Conservation (phyloP, 176 grass and related monocot species). For the Carex scoparia region DNA sequence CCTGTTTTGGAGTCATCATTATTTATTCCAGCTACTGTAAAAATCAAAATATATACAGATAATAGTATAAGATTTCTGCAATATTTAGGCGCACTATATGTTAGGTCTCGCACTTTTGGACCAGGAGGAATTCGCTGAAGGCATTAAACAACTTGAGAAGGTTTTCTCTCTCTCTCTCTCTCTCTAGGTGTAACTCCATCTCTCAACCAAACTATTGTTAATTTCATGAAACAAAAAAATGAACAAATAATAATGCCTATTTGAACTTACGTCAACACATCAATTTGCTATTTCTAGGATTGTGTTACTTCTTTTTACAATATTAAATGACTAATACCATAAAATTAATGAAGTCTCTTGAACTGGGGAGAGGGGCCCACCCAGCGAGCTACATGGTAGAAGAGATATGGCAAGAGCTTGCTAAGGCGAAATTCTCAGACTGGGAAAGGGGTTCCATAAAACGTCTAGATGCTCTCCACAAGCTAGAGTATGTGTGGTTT, state of each 20-base stretch:
- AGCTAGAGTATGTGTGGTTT: slow-evolving; percentile 45
- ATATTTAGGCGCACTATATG: slow-evolving; percentile 79
- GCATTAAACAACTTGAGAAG: slow-evolving; percentile 91
- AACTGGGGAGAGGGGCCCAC: slow-evolving; percentile 74
- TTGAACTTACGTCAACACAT: slow-evolving; percentile 4
- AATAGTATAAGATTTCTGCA: slow-evolving; percentile 10
- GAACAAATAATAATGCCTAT: background rate
- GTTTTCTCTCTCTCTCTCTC: slow-evolving; percentile 32
- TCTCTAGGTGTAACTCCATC: background rate
- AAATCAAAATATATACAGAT: background rate
- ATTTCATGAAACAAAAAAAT: background rate
- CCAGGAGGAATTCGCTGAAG: slow-evolving; percentile 52
- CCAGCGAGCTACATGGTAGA: slow-evolving; percentile 70
- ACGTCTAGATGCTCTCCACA: slow-evolving; percentile 33
- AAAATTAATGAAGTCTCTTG: slow-evolving; percentile 52
- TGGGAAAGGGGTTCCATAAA: slow-evolving; percentile 65
- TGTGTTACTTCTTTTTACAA: background rate
- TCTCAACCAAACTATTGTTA: background rate
- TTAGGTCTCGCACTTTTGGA: slow-evolving; percentile 69
- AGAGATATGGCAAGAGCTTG: slow-evolving; percentile 74
- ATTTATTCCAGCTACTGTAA: background rate
- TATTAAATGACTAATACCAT: background rate
- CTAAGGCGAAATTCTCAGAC: slow-evolving; percentile 76
- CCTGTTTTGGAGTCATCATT: background rate
- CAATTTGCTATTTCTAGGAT: slow-evolving; percentile 9